Evolutionary conservation across 2,329 filamentous ascomycete species (phyloP), one percentile per base, ranked within the genome.

Genomic region (Sphaceloma murrayae): DNA sequence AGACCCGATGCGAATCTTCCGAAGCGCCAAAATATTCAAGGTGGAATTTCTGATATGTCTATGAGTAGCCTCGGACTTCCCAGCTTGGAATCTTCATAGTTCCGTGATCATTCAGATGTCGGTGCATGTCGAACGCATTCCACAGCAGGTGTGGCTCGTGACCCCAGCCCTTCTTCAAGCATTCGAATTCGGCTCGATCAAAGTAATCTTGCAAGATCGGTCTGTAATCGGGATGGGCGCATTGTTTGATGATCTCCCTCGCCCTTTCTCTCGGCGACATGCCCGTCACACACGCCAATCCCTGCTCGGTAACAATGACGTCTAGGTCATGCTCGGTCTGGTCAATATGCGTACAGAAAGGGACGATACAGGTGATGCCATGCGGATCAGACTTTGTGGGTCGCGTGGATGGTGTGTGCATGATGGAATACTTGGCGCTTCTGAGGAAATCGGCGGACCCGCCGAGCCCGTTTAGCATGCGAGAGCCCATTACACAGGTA

Each of bases 311-410:
- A n/a, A 94, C 86, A 34, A 94, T 66, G n/a, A 94, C 79, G 55
- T 94, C 86, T 29, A 94, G 73, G 60, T 94, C 87, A 64, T 93
- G 86, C 68, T 94, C 87, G 0, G 87, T 94, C 73, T 93, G 86
- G 65, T 94, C 86, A 53, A 93, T 72, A 66, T 94, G 87, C 3
- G 85, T 93, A 67, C 81, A 86, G 82, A 93, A 89, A 48, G 86
- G 86, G n/a, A 94, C 85, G 56, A 94, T 93, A 67, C 85, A 91
- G 52, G 73, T 80, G 46, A 94, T 77, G 52, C 86, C 86, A 46
- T 78, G 77, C 1, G 85, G 85, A 61, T 94, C 86, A 10, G 75
- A 81, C 73, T 91, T 93, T 56, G 75, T 78, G 8, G 85, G 85
- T 16, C 86, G 75, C 1, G 82, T 81, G 14, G 78, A 84, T 1